Evolutionary conservation across 148 eudicot genomes (phyloP), one percentile per base, ranked within the genome.

Genomic region (Chenopodium album): DNA sequence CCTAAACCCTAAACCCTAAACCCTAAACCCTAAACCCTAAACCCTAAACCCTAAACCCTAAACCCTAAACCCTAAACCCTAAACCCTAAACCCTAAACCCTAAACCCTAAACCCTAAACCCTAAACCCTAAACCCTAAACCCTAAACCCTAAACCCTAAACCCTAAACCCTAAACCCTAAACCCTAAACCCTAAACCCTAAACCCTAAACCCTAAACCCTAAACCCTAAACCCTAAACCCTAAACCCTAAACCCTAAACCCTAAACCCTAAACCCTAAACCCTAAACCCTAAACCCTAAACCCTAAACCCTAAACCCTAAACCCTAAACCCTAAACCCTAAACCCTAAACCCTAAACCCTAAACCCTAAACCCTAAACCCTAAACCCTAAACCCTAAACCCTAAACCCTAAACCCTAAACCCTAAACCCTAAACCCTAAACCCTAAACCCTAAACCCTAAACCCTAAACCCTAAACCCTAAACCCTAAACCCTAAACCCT

Each of bases 331-430:
- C 84, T 82, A 82, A 82, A 82, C 84, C 84, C 84, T 82, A 82
- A 82, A 76, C 84, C 84, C 79, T 79, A 75, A 82, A 82, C 79
- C 84, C 84, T 76, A 75, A 82, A 82, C 79, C 84, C 84, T 76
- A 75, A 82, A 82, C 79, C 83, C 84, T 81, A 81, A 81, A 81
- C 84, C 84, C 84, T 81, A 76, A 82, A 82, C 82, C 86, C 86
- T 79, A 79, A 84, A 79, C 85, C 85, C 85, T 83, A 79, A 83
- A 83, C 85, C 85, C 85, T 83, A 83, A 83, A 82, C 85, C 85
- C 85, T 73, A 78, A 78, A 83, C 7, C 47, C 47, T 46, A 46
- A 46, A 79, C 82, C 85, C 82, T 79, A 84, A 79, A 32, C 86
- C 86, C 82, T 79, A 84, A 84, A 84, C 82, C 86, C 86, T 79